Evolutionary conservation across 2,329 filamentous ascomycete genomes (phyloP).

Genomic region (Tolypocladium ovalisporum): DNA sequence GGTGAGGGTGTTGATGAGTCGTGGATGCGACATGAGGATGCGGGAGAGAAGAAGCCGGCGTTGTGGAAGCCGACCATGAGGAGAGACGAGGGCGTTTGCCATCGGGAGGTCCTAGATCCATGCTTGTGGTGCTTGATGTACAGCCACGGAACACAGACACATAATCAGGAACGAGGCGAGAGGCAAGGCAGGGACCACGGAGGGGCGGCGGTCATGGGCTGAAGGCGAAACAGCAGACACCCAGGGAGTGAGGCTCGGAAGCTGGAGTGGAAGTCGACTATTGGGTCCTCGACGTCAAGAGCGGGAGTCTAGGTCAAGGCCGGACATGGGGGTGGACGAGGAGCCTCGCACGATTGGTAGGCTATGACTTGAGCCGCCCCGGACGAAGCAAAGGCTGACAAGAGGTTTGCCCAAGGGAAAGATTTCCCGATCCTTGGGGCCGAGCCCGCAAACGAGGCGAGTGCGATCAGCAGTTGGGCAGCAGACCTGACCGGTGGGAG

Average conservation of each 20-base stretch:
- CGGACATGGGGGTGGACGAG: slow-evolving; percentile 18
- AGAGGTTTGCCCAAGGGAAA: slow-evolving; percentile 1
- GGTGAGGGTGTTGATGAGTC: slow-evolving; percentile 14
- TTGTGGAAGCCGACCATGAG: slow-evolving; percentile 36
- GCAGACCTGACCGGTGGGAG: slow-evolving; percentile 3
- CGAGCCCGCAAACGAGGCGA: slow-evolving; percentile 4
- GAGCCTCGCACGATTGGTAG: slow-evolving; percentile 11
- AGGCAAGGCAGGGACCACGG: slow-evolving; percentile 26
- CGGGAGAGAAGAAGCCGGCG: slow-evolving; percentile 36
- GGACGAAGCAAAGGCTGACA: slow-evolving; percentile 1
- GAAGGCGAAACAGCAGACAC: slow-evolving; percentile 10
- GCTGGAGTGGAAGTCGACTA: slow-evolving; percentile 16
- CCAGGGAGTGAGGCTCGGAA: slow-evolving; percentile 17
- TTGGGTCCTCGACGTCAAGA: slow-evolving; percentile 16
- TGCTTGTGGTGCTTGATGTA: slow-evolving; percentile 34
- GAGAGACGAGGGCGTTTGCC: slow-evolving; percentile 47
- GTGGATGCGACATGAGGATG: slow-evolving; percentile 28
- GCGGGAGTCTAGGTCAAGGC: slow-evolving; percentile 11
- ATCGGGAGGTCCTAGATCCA: slow-evolving; percentile 50
- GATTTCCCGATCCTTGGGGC: slow-evolving; percentile 1
- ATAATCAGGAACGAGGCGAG: slow-evolving; percentile 24
- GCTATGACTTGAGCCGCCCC: slow-evolving; percentile 5
- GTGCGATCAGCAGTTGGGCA: slow-evolving; percentile 10
- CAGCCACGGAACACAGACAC: slow-evolving; percentile 20
- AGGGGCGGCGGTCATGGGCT: slow-evolving; percentile 22